Conservation (phyloP, 2,329 filamentous ascomycete genomes). For the Colletotrichum lindemuthianum region DNA sequence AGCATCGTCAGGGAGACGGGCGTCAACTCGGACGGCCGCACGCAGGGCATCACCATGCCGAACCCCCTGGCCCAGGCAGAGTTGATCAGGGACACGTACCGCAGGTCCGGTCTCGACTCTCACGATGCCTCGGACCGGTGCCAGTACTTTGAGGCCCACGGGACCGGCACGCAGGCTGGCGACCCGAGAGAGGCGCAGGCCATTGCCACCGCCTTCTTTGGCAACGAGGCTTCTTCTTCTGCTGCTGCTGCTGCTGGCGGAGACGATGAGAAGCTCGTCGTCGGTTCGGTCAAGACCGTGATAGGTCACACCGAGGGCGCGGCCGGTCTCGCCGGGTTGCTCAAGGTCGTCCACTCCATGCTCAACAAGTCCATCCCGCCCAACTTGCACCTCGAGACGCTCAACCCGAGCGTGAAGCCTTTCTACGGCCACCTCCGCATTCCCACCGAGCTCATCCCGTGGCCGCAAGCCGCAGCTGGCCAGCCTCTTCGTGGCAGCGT, state of each 20-base stretch:
- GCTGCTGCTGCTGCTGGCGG: constrained; percentile 10
- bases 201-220: constrained; percentile 42
- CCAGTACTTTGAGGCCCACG: constrained; percentile 57
- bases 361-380: constrained; percentile 37
- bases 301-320: constrained; percentile 38
- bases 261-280: constrained; percentile 38
- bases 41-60: constrained; percentile 53
- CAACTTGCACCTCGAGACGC: constrained; percentile 34
- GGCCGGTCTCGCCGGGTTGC: constrained; percentile 37
- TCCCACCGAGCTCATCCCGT: constrained; percentile 40
- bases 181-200: constrained; percentile 42
- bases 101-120: constrained; percentile 48
- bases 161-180: constrained; percentile 50
- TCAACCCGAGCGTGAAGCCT: constrained; percentile 38
- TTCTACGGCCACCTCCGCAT: constrained; percentile 41
- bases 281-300: constrained; percentile 41
- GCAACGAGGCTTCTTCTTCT: constrained; percentile 38
- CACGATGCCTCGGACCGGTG: constrained; percentile 42
- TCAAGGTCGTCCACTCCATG: constrained; percentile 36
- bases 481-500: constrained; percentile 39
- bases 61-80: constrained; percentile 46
- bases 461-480: constrained; percentile 38
- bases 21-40: constrained; percentile 52
- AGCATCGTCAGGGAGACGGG: constrained; percentile 51
- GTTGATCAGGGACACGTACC: constrained; percentile 52